Evolutionary conservation across 805 yeast genomes (phyloP).

Genomic region (Lipomyces spencermartinsiae): DNA sequence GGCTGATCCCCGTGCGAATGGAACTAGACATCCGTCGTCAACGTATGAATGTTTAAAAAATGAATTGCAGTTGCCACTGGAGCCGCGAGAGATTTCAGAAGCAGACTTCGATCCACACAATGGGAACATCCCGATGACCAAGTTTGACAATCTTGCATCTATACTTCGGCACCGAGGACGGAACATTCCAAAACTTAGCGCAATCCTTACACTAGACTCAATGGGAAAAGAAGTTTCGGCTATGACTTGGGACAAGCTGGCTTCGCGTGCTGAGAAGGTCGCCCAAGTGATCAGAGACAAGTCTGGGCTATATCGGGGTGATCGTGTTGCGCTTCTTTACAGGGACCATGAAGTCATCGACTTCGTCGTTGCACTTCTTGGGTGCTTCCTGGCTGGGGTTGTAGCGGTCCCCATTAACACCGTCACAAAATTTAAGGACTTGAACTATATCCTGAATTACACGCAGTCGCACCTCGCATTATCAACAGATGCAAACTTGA

Average conservation of each 20-base stretch:
- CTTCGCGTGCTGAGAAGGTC: slow-evolving; percentile 80
- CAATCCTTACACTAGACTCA: slow-evolving; percentile 72
- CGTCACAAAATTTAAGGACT: slow-evolving; percentile 67
- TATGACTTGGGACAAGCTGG: slow-evolving; percentile 89
- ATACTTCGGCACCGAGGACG: slow-evolving; percentile 76
- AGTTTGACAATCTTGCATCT: slow-evolving; percentile 68
- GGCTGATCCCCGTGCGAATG: slow-evolving; percentile 9
- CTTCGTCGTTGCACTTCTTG: slow-evolving; percentile 83
- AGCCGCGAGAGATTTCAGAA: slow-evolving; percentile 59
- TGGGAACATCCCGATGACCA: slow-evolving; percentile 38
- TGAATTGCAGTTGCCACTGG: slow-evolving; percentile 62
- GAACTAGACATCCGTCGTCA: slow-evolving; percentile 16
- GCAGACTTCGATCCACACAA: slow-evolving; percentile 50
- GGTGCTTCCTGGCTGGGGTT: slow-evolving; percentile 90
- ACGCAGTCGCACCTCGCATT: slow-evolving; percentile 81
- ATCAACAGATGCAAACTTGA: slow-evolving; percentile 79
- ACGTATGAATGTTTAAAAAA: slow-evolving; percentile 11
- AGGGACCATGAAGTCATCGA: slow-evolving; percentile 85
- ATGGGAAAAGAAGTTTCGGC: slow-evolving; percentile 80
- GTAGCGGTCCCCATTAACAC: slow-evolving; percentile 91
- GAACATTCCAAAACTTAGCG: slow-evolving; percentile 67
- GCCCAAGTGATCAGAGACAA: slow-evolving; percentile 82
- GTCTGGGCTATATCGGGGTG: slow-evolving; percentile 75
- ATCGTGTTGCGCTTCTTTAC: slow-evolving; percentile 82
- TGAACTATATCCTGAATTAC: slow-evolving; percentile 69